phyloP scores from a whole-genome alignment of 306 rosid species.

The Arachis hypogaea region DNA sequence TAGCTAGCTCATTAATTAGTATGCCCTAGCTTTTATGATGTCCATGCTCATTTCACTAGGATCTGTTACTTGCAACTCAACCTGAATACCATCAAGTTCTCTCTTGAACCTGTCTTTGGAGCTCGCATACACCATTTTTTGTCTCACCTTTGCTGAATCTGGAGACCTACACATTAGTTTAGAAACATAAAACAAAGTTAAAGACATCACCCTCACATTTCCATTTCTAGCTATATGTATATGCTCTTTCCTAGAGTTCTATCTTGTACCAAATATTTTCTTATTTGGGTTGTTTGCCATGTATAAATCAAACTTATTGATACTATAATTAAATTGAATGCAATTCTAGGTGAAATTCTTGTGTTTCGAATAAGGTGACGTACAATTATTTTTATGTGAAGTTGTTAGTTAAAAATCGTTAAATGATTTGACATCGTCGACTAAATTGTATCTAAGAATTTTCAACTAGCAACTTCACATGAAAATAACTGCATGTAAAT shows the following conservation, averaged over 20 bases:
- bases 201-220: background rate
- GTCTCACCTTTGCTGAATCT: constrained; percentile 61
- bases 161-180: constrained; percentile 50
- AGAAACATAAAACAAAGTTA: background rate
- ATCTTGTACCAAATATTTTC: background rate
- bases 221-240: background rate
- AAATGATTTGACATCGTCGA: too few relatives aligned
- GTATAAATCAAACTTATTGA: background rate
- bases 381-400: too few relatives aligned
- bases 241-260: background rate
- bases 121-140: constrained; percentile 76
- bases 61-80: constrained; percentile 75
- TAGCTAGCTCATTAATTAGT: constrained; percentile 24
- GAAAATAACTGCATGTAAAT: too few relatives aligned
- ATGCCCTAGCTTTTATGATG: constrained; percentile 59
- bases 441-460: too few relatives aligned
- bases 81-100: constrained; percentile 73
- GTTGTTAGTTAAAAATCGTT: too few relatives aligned
- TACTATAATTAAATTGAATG: too few relatives aligned
- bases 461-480: too few relatives aligned
- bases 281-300: too few relatives aligned
- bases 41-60: constrained; percentile 75
- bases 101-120: constrained; percentile 81
- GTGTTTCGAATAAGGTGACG: too few relatives aligned
- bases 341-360: too few relatives aligned